Conservation (phyloP, 2,329 filamentous ascomycete species). For the Trichophaea hybrida region DNA sequence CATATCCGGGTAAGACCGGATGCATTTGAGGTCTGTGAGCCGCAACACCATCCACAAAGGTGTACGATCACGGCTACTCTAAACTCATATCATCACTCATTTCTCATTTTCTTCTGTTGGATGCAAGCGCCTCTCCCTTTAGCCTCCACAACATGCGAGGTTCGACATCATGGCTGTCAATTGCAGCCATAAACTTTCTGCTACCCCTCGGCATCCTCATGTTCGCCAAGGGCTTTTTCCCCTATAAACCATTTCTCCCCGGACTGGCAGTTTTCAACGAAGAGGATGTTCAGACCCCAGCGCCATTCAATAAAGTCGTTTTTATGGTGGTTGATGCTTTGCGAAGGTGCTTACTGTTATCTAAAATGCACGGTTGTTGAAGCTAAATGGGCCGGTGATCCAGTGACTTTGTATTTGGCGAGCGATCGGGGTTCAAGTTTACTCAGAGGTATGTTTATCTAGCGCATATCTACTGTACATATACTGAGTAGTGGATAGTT, state of each 20-base stretch:
- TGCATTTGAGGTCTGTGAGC: not conserved
- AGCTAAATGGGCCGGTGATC: slow-evolving; percentile 5
- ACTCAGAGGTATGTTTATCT: slow-evolving; percentile 57
- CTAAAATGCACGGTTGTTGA: slow-evolving; percentile 7
- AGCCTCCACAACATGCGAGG: not conserved
- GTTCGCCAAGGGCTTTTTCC: slow-evolving; percentile 89
- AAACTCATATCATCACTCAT: not conserved
- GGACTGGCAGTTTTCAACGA: slow-evolving; percentile 58
- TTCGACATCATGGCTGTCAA: slow-evolving; percentile 30
- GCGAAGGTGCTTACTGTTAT: slow-evolving; percentile 47
- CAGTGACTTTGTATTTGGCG: slow-evolving; percentile 84
- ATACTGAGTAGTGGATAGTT: slow-evolving; percentile 36
- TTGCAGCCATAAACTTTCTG: slow-evolving; percentile 58
- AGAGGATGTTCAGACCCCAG: slow-evolving; percentile 35
- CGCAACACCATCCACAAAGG: not conserved
- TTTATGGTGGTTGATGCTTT: slow-evolving; percentile 98
- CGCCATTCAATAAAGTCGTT: slow-evolving; percentile 72
- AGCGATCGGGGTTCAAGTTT: slow-evolving; percentile 66
- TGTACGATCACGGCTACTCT: not conserved
- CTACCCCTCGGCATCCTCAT: slow-evolving; percentile 58
- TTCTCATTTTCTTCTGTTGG: not conserved
- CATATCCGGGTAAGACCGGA: not conserved
- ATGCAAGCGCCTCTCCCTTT: not conserved
- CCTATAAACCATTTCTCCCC: slow-evolving; percentile 85
- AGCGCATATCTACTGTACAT: not conserved